These are phyloP conservation scores for Benincasa hispida DNA, from an alignment of 306 rosid species.

Conservation along the genomic window DNA sequence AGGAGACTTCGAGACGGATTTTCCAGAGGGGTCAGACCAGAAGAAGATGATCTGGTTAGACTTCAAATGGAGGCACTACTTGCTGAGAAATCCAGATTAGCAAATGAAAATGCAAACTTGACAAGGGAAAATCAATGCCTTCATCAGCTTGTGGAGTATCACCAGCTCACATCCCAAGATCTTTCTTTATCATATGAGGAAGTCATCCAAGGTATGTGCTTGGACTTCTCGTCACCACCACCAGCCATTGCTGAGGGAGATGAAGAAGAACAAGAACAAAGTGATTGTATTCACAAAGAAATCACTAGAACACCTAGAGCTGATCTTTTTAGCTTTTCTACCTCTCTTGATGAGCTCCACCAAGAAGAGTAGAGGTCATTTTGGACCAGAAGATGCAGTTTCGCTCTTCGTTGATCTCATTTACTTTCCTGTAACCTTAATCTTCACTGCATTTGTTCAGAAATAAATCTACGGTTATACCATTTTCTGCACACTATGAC, in stretches of 20 bases:
- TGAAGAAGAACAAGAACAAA: slow-evolving; percentile 5
- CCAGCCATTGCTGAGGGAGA: slow-evolving; percentile 29
- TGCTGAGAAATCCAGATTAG: slow-evolving; percentile 82
- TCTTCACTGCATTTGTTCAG: neutral
- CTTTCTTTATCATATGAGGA: slow-evolving; percentile 57
- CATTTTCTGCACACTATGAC: neutral
- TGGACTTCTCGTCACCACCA: slow-evolving; percentile 79
- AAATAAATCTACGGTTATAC: neutral
- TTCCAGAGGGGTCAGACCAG: slow-evolving; percentile 56
- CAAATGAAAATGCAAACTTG: slow-evolving; percentile 75
- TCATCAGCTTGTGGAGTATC: slow-evolving; percentile 88
- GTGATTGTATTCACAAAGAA: slow-evolving; percentile 11
- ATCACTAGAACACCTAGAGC: slow-evolving; percentile 25
- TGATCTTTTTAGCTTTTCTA: slow-evolving; percentile 20
- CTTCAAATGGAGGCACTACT: slow-evolving; percentile 92
- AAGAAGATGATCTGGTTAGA: slow-evolving; percentile 96
- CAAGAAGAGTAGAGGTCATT: slow-evolving; percentile 10
- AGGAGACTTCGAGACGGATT: slow-evolving; percentile 66
- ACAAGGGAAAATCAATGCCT: slow-evolving; percentile 89
- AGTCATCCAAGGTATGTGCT: slow-evolving; percentile 56
- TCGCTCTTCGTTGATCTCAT: neutral
- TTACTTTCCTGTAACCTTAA: neutral
- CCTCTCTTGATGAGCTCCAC: slow-evolving; percentile 16
- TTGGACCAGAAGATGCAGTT: neutral
- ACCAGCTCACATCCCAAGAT: slow-evolving; percentile 72